Evolutionary conservation across 1,284 basidiomycete species (phyloP).

Genomic region (Mycena citricolor): DNA sequence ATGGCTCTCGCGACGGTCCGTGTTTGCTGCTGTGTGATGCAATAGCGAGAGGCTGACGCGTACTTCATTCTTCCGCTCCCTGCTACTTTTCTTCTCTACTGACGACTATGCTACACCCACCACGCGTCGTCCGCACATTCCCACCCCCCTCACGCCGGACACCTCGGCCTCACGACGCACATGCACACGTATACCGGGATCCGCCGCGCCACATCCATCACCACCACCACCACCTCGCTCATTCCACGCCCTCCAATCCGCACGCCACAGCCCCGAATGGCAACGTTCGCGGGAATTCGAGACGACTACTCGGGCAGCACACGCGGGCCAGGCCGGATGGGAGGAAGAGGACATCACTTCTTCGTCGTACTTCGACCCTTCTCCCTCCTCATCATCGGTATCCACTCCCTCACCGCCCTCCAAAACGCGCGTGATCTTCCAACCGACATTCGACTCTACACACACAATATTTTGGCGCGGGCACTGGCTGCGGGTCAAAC

Average conservation of each 20-base stretch:
- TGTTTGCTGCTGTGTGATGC: too few species aligned
- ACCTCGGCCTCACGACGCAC: too few species aligned
- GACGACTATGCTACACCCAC: too few species aligned
- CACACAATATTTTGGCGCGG: constrained; percentile 81
- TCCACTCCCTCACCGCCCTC: neutral
- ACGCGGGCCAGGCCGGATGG: constrained; percentile 14
- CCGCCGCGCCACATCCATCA: too few species aligned
- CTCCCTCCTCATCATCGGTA: neutral
- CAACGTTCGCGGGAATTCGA: constrained; percentile 82
- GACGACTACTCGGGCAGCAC: constrained; percentile 66
- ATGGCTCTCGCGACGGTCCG: constrained; percentile 65
- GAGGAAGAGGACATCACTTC: constrained; percentile 43
- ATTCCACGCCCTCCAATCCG: neutral
- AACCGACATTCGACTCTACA: constrained; percentile 79
- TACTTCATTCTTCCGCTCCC: neutral
- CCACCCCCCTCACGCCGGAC: too few species aligned
- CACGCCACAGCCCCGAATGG: constrained; percentile 59
- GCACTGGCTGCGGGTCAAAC: constrained; percentile 75
- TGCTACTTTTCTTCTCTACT: neutral
- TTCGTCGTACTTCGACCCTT: constrained; percentile 21
- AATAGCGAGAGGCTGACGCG: too few species aligned
- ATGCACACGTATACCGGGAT: too few species aligned
- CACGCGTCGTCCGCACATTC: too few species aligned
- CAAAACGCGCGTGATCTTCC: constrained; percentile 79
- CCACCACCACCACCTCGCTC: too few species aligned